Conservation (phyloP, 192 early-diverging fungal species). For the Entomortierella lignicola region DNA sequence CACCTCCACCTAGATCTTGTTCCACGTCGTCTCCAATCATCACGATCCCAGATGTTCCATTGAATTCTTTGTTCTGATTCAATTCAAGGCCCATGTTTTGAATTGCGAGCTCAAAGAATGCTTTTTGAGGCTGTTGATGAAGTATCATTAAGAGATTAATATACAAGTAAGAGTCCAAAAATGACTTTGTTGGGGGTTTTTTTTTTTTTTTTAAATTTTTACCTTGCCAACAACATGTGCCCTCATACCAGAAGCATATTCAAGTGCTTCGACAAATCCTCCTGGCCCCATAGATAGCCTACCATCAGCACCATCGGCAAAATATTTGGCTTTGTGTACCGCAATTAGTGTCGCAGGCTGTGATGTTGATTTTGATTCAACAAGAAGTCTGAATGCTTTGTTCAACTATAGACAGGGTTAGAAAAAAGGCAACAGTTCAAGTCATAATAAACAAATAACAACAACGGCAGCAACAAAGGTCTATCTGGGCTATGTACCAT, state of each 20-base stretch:
- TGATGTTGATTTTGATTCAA: conserved; percentile 48
- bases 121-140: conserved; percentile 66
- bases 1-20: conserved; percentile 86
- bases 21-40: conserved; percentile 92
- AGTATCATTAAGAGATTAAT: no score
- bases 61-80: neutral
- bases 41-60: conserved; percentile 56
- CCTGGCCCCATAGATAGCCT: conserved; percentile 86
- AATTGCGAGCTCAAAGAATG: conserved; percentile 84
- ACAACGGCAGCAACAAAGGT: neutral
- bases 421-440: no score
- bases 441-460: no score
- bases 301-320: conserved; percentile 65
- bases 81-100: conserved; percentile 65
- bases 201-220: no score
- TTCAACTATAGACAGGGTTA: conserved; percentile 64
- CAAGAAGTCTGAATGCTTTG: conserved; percentile 78
- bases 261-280: conserved; percentile 88
- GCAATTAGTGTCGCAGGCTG: conserved; percentile 72
- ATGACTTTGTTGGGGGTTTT: no score
- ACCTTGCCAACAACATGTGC: conserved; percentile 84
- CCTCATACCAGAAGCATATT: conserved; percentile 76
- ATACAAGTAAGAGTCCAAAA: no score
- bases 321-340: conserved; percentile 88
- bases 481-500: conserved; percentile 55